Base-by-base conservation (phyloP, 2,329 filamentous ascomycete genomes). In the Fusarium sp. region DNA sequence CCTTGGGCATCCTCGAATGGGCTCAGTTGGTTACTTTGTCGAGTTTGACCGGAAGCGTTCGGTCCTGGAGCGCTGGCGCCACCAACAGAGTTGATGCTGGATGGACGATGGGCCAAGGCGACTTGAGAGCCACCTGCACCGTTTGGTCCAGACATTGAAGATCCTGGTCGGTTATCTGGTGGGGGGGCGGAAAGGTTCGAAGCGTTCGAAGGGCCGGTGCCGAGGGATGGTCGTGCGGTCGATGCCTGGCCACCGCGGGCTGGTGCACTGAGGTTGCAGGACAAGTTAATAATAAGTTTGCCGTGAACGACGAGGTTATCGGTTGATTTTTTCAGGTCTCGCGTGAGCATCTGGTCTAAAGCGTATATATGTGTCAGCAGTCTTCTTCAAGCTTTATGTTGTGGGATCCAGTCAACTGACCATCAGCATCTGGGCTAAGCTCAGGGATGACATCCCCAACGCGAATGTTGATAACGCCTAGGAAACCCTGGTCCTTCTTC, bases 401-500 rank as follows among this genome's bases (percentile, higher is more conserved):
- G 44, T 38, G 53, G 55, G 41, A 30, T 60, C n/a, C 41, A 56
- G 61, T 53, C 61, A 64, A 85, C 88, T 79, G 87, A 98, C 96
- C 95, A 85, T 98, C 96, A 71, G 94, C 93, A 63, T 95, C 94
- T 64, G 93, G 90, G 70, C 93, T 91, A 73, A 99, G 85, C 80
- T 98, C 95, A 32, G 80, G 79, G 75, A 99, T 94, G 41, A 96
- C 92, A 86, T 97, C 95, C 76, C 96, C 96, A 74, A 99, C 92
- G 64, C 95, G 92, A 76, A 99, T 92, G 81, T 99, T 99, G 79
- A 99, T 98, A 59, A 99, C 96, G 63, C 96, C 96, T 10, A 99
- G 87, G 80, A 99, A 99, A 12, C 96, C 96, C 81, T 99, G 96
- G 77, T 99, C 96, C 94, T 98, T 99, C 90, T 99, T 99, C 88